Conservation (phyloP, 768 basidiomycete species). For the Pleurotus sapidus region DNA sequence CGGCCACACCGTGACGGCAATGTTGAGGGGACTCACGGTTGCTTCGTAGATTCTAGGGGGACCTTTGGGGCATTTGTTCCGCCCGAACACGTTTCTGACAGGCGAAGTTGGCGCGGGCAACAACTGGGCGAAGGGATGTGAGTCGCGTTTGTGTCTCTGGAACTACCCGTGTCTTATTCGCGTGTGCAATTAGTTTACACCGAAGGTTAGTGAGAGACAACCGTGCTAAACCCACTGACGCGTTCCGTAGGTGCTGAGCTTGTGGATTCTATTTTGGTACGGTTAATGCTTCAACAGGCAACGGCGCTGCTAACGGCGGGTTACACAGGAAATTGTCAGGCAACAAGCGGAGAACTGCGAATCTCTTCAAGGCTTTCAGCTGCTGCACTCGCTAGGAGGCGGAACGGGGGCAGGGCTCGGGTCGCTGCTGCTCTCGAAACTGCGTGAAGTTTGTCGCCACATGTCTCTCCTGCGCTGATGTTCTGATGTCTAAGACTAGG, state of each 20-base stretch:
- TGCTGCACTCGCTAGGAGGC: conserved; percentile 88
- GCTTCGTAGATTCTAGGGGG: conserved; percentile 59
- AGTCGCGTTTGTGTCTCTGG: conserved; percentile 23
- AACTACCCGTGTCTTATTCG: background rate
- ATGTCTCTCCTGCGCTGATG: no score
- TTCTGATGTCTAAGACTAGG: conserved; percentile 21
- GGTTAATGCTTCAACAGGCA: conserved; percentile 4
- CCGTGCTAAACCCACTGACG: background rate
- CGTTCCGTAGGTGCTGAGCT: conserved; percentile 75
- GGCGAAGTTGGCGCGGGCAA: conserved; percentile 74
- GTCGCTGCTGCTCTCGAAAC: conserved; percentile 73
- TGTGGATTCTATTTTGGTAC: conserved; percentile 75
- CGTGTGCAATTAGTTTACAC: conserved; percentile 63
- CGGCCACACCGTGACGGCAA: background rate
- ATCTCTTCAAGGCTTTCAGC: conserved; percentile 86
- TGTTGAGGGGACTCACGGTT: background rate
- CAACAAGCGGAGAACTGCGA: conserved; percentile 82
- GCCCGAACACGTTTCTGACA: conserved; percentile 82
- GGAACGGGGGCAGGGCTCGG: conserved; percentile 90
- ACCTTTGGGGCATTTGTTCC: conserved; percentile 70
- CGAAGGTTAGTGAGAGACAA: conserved; percentile 54
- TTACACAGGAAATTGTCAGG: conserved; percentile 64
- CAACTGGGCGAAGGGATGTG: conserved; percentile 95
- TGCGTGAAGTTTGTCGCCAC: conserved; percentile 57
- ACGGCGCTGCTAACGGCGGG: background rate